Evolutionary conservation across 2,329 filamentous ascomycete species (phyloP).

Genomic region (Fusarium armeniacum): DNA sequence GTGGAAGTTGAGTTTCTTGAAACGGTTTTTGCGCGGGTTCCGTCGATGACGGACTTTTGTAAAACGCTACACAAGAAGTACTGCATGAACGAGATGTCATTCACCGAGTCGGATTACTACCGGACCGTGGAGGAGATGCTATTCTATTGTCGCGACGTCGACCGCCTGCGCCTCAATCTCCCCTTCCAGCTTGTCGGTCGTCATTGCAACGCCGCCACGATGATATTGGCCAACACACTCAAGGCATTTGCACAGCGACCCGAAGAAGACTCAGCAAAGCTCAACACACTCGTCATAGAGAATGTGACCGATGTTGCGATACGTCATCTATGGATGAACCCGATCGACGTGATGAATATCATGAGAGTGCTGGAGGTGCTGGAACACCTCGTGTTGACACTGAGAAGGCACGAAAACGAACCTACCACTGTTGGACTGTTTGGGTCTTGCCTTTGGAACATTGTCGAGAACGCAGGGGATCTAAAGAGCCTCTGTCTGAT

Average conservation of each 20-base stretch:
- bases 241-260: conserved; percentile 62
- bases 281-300: conserved; percentile 65
- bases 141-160: conserved; percentile 60
- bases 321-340: conserved; percentile 65
- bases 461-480: conserved; percentile 61
- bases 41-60: conserved; percentile 62
- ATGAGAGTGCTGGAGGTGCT: conserved; percentile 59
- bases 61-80: conserved; percentile 60
- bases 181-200: conserved; percentile 65
- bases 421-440: conserved; percentile 56
- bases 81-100: conserved; percentile 63
- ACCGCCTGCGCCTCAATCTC: conserved; percentile 64
- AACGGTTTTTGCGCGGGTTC: conserved; percentile 61
- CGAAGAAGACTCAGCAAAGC: conserved; percentile 59
- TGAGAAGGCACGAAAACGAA: conserved; percentile 61
- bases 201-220: conserved; percentile 62
- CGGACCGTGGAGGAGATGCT: conserved; percentile 59
- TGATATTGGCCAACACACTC: conserved; percentile 67
- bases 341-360: conserved; percentile 64
- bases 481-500: conserved; percentile 64
- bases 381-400: conserved; percentile 61
- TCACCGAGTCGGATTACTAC: conserved; percentile 65
- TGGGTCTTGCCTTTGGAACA: conserved; percentile 63
- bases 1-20: conserved; percentile 65
- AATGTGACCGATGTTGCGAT: conserved; percentile 64